Conservation (phyloP, 2,329 filamentous ascomycete genomes). For the Alternaria tenuissima region DNA sequence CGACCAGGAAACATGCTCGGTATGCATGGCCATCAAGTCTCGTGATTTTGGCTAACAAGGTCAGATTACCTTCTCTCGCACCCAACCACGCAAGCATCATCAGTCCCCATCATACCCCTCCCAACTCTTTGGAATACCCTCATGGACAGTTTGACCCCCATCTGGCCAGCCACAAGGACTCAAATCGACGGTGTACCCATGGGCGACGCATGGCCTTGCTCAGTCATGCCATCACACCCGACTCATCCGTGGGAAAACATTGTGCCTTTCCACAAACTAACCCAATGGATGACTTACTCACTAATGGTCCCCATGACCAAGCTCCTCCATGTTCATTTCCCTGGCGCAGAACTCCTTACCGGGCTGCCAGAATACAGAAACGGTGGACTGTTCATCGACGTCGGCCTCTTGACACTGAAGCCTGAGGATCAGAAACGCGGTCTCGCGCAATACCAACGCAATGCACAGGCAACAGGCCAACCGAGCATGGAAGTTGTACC, state of each 20-base stretch:
- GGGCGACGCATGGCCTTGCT: constrained; percentile 94
- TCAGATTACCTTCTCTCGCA: constrained; percentile 92
- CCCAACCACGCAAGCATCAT: constrained; percentile 86
- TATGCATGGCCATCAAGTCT: constrained; percentile 52
- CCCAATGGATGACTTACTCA: constrained; percentile 94
- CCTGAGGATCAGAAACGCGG: constrained; percentile 73
- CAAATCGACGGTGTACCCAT: constrained; percentile 85
- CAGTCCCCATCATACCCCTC: constrained; percentile 84
- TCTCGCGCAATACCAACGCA: constrained; percentile 71
- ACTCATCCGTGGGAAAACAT: constrained; percentile 79
- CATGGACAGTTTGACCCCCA: constrained; percentile 83
- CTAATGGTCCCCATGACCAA: constrained; percentile 91
- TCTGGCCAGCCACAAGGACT: constrained; percentile 89
- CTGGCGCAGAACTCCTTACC: constrained; percentile 83
- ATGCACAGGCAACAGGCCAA: constrained; percentile 75
- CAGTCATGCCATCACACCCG: constrained; percentile 78
- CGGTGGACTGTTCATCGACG: constrained; percentile 85
- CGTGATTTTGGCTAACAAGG: constrained; percentile 17
- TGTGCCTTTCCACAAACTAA: constrained; percentile 87
- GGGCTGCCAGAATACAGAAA: constrained; percentile 93
- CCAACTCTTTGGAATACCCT: constrained; percentile 91
- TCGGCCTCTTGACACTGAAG: constrained; percentile 81
- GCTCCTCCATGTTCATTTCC: constrained; percentile 80
- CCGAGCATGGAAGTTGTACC: constrained; percentile 78
- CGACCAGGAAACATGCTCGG: constrained; percentile 94